Base-by-base conservation (phyloP, 495 filamentous ascomycete species). In the Talaromyces thailandensis region DNA sequence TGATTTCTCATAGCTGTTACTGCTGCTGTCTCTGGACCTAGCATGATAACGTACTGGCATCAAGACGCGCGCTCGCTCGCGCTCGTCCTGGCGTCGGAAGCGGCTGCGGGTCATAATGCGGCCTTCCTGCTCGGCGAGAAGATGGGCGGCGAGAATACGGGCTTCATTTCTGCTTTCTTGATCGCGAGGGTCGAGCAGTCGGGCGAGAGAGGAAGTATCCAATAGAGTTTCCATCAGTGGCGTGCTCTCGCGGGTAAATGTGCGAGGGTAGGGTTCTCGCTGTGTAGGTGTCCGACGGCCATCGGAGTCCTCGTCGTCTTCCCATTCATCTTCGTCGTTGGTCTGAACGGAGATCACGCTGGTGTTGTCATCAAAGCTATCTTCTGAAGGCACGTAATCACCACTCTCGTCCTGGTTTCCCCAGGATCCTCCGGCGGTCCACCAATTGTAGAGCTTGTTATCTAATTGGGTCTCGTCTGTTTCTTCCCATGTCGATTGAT, bases 271-370 rank as follows among this genome's bases (percentile, higher is more conserved):
- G 3, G 80, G 81, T 26, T 78, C 65, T 1, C 63, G 48, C 64
- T 81, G 84, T 0, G 93, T 97, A 0, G 92, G 94, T 26, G 92
- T 96, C 52, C 86, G 82, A 56, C 87, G 87, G 26, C 91, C 89
- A 62, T 75, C 70, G 6, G 79, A 73, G 3, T 76, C 74, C 61
- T 79, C 65, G 64, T 80, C 68, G 69, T 73, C 75, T 62, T 84
- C 82, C 85, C 83, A 88, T 51, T 40, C 35, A 40, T 84, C 85
- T 0, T 83, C 82, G 24, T 76, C 73, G 2, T 68, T 75, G 52
- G 68, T 73, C 5, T 80, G 78, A 65, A 82, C 80, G 0, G 91
- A 92, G 18, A 93, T 74, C 16, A 95, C 79, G 69, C 91, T 95
- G 2, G 88, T 92, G 8, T 83, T 85, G 66, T 93, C 90, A 50